These are phyloP conservation scores for Gossypium schwendimanii DNA, from an alignment of 441 rosid genomes.

Conservation along the genomic window DNA sequence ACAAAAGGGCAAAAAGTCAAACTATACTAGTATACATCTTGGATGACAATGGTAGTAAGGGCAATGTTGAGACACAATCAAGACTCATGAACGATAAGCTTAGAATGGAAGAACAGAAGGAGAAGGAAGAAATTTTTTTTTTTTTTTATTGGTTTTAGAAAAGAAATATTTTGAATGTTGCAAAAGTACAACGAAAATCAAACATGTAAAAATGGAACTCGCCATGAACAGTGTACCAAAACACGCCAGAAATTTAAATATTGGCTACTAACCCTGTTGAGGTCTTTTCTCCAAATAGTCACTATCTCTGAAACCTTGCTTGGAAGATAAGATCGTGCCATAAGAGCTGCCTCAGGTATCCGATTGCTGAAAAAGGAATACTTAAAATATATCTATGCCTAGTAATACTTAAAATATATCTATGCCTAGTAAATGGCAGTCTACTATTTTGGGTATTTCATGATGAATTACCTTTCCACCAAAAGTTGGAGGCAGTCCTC, in stretches of 20 bases:
- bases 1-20: neutral
- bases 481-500: conserved; percentile 91
- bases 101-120: neutral
- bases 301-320: conserved; percentile 94
- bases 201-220: neutral
- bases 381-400: too few relatives aligned
- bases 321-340: conserved; percentile 96
- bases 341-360: conserved; percentile 97
- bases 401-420: conserved; percentile 26
- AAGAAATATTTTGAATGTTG: neutral
- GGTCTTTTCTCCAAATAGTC: conserved; percentile 85
- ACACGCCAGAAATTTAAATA: conserved; percentile 11
- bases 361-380: conserved; percentile 75
- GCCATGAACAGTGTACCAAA: neutral
- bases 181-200: neutral
- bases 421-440: conserved; percentile 1
- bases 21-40: neutral
- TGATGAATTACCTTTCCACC: conserved; percentile 65
- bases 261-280: conserved; percentile 57
- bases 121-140: too few relatives aligned
- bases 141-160: neutral
- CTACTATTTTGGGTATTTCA: conserved; percentile 10
- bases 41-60: neutral
- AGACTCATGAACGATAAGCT: neutral
- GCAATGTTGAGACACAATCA: neutral